phyloP scores from a whole-genome alignment of 495 filamentous ascomycete genomes.

The Tuber indicum region DNA sequence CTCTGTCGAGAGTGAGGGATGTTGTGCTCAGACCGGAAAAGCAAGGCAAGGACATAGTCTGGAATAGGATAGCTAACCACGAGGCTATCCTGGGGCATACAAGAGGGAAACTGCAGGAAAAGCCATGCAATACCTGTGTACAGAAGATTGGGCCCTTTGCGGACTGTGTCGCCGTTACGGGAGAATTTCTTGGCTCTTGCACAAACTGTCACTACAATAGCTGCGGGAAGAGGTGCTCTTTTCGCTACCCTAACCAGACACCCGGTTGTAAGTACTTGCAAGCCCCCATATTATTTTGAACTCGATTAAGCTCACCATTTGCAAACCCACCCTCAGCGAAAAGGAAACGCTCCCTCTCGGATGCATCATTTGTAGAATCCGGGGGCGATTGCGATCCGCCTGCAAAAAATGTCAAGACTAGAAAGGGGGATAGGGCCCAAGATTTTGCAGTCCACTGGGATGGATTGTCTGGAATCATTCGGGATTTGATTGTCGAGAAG shows the following conservation, averaged over 20 bases:
- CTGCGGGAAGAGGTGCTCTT: not conserved
- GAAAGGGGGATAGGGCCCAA: not conserved
- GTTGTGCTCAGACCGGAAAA: conserved; percentile 1
- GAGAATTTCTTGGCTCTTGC: not conserved
- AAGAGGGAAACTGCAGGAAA: not conserved
- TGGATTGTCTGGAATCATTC: not conserved
- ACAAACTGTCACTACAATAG: conserved; percentile 1
- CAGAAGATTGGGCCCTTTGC: not conserved
- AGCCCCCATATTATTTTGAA: not conserved
- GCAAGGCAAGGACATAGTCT: not conserved
- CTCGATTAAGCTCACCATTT: not conserved
- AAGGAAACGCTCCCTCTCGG: not conserved
- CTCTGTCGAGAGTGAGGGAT: not conserved
- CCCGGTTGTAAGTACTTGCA: not conserved
- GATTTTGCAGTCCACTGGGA: not conserved
- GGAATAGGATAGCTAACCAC: not conserved
- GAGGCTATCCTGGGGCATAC: not conserved
- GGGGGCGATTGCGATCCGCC: not conserved
- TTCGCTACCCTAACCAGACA: not conserved
- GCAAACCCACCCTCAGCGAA: not conserved
- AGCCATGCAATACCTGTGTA: not conserved
- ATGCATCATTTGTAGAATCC: not conserved
- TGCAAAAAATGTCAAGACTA: not conserved
- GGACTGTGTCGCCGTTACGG: not conserved
- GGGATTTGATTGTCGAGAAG: not conserved